A percentile compares a stretch with the other conserved stretches of the same genome.
phyloP scores from a whole-genome alignment of 768 basidiomycete genomes.

The Dentipellis sp. region DNA sequence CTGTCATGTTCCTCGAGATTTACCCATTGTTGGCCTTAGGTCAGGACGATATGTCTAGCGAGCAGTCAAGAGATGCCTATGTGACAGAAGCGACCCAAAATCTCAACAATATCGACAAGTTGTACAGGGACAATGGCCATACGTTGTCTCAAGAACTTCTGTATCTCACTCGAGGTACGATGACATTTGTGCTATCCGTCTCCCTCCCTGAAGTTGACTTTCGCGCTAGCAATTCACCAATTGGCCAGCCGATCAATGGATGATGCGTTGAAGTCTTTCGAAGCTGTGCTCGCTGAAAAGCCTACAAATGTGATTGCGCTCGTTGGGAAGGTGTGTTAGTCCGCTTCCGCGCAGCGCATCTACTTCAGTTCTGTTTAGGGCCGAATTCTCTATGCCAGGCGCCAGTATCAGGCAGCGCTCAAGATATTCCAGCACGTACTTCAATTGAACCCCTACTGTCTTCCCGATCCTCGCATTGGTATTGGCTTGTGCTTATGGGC shows the following conservation, averaged over 20 bases:
- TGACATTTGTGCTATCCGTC: background rate
- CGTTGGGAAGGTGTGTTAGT: slow-evolving; percentile 63
- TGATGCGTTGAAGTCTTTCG: slow-evolving; percentile 75
- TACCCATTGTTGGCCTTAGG: slow-evolving; percentile 28
- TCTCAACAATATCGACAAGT: slow-evolving; percentile 51
- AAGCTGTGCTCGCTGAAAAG: slow-evolving; percentile 64
- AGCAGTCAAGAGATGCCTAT: slow-evolving; percentile 59
- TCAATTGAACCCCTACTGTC: slow-evolving; percentile 63
- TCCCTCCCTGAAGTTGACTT: background rate
- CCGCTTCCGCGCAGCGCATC: background rate
- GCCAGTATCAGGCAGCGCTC: slow-evolving; percentile 71
- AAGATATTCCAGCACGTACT: slow-evolving; percentile 83
- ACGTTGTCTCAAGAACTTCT: slow-evolving; percentile 38
- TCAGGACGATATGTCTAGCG: slow-evolving; percentile 50
- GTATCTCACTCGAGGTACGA: slow-evolving; percentile 58
- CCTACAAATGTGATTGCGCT: slow-evolving; percentile 85
- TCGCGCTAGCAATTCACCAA: slow-evolving; percentile 61
- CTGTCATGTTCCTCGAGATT: too few relatives aligned
- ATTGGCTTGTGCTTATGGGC: slow-evolving; percentile 94
- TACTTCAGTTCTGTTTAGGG: slow-evolving; percentile 38
- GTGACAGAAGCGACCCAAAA: slow-evolving; percentile 60
- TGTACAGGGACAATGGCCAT: slow-evolving; percentile 47
- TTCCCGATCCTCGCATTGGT: slow-evolving; percentile 91
- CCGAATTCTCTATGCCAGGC: slow-evolving; percentile 73
- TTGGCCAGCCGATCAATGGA: slow-evolving; percentile 75